Evolutionary conservation across 2,329 filamentous ascomycete species (phyloP).

Genomic region (Rhytidhysteron rufulum): DNA sequence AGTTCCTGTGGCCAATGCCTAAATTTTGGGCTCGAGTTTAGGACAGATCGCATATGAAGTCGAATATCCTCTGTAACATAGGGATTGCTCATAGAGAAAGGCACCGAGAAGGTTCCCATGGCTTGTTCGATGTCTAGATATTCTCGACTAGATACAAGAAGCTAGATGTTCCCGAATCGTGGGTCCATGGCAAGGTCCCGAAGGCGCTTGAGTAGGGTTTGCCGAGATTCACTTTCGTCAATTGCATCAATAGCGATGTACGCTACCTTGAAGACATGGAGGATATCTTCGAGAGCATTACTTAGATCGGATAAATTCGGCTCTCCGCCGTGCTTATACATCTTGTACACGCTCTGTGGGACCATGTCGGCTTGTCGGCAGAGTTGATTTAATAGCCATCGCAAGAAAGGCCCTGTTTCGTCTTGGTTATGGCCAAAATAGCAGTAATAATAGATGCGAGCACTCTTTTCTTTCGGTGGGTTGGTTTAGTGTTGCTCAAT

Average conservation of each 20-base stretch:
- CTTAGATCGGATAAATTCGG: constrained; percentile 1
- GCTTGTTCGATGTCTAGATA: constrained; percentile 5
- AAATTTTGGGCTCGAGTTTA: constrained; percentile 1
- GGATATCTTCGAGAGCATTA: not conserved
- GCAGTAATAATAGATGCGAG: constrained; percentile 6
- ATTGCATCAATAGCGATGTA: constrained; percentile 7
- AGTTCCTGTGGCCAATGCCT: constrained; percentile 2
- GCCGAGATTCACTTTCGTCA: constrained; percentile 7
- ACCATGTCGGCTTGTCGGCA: constrained; percentile 3
- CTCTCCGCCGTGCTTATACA: constrained; percentile 1
- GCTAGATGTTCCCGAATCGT: constrained; percentile 1
- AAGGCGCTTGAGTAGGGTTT: constrained; percentile 3
- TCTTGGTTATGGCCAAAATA: constrained; percentile 8
- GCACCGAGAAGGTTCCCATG: not conserved
- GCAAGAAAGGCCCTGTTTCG: constrained; percentile 5
- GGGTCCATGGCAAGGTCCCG: not conserved
- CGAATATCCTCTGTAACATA: constrained; percentile 7
- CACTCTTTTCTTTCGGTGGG: not conserved
- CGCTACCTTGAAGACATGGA: constrained; percentile 3
- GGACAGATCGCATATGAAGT: not conserved
- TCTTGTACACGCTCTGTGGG: not conserved
- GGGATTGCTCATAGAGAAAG: constrained; percentile 7
- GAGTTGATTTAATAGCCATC: constrained; percentile 4
- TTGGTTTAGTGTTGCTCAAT: not conserved
- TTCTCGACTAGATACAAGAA: not conserved